phyloP scores from a whole-genome alignment of 257 asterid genomes.

The Catharanthus roseus region DNA sequence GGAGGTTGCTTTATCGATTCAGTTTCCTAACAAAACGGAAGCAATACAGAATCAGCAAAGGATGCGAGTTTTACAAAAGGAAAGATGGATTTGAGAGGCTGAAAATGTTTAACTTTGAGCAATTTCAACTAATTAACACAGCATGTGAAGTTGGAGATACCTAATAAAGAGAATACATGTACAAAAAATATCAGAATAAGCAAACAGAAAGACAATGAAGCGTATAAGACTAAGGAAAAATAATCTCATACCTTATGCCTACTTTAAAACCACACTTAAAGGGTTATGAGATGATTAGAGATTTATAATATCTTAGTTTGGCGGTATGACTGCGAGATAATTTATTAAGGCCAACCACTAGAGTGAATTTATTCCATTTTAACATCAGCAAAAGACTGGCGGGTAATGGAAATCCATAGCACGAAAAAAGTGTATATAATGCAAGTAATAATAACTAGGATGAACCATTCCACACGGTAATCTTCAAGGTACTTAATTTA shows the following conservation, averaged over 20 bases:
- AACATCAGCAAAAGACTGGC: not conserved
- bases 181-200: not conserved
- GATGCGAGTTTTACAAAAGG: not conserved
- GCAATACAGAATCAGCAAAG: not conserved
- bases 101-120: not conserved
- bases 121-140: not conserved
- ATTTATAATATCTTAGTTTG: too few relatives aligned
- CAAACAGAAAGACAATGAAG: not conserved
- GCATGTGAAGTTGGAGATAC: not conserved
- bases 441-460: not conserved
- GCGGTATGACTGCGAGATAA: too few relatives aligned
- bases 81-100: not conserved
- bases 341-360: not conserved
- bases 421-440: not conserved
- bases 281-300: not conserved
- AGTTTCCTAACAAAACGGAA: conserved; percentile 27
- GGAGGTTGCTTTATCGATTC: conserved; percentile 17
- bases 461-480: not conserved
- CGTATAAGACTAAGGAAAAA: not conserved
- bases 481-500: not conserved
- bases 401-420: not conserved
- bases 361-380: not conserved
- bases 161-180: not conserved
- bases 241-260: too few relatives aligned
- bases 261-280: not conserved